A percentile compares a stretch with the other conserved stretches of the same genome.
phyloP scores from a whole-genome alignment of 1,284 basidiomycete species.

The Laetiporus sulphureus region DNA sequence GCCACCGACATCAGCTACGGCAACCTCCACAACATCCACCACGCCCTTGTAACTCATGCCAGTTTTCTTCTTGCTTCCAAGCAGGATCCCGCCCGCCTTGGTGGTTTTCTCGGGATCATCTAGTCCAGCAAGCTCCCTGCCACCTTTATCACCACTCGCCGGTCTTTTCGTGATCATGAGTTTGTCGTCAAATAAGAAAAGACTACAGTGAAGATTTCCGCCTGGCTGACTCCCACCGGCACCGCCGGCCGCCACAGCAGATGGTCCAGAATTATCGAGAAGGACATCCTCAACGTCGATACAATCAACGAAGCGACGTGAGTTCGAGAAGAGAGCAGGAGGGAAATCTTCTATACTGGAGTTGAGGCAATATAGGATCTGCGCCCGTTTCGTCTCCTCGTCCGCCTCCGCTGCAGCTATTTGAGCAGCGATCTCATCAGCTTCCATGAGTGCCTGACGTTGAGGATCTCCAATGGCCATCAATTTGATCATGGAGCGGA shows the following conservation, averaged over 20 bases:
- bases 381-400: constrained; percentile 84
- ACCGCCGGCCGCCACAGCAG: constrained; percentile 2
- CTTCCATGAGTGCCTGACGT: constrained; percentile 78
- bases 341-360: constrained; percentile 90
- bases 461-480: constrained; percentile 77
- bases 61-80: constrained; percentile 66
- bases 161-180: constrained; percentile 89
- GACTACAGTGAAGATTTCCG: constrained; percentile 67
- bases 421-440: constrained; percentile 80
- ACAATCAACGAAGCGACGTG: constrained; percentile 85
- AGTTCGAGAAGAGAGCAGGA: constrained; percentile 78
- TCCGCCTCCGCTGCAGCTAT: constrained; percentile 93
- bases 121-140: constrained; percentile 72
- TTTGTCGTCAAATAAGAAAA: constrained; percentile 95
- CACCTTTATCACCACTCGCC: constrained; percentile 64
- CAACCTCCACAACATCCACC: constrained; percentile 79
- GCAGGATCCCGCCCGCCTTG: constrained; percentile 51
- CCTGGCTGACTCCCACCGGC: too few species aligned
- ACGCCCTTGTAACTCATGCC: constrained; percentile 85
- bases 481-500: constrained; percentile 85
- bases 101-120: constrained; percentile 77
- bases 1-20: constrained; percentile 79
- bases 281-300: constrained; percentile 90
- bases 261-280: constrained; percentile 29
- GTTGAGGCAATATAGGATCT: constrained; percentile 83